Base-by-base conservation (phyloP, 352 stramenopile species). In the Phytophthora capsici region DNA sequence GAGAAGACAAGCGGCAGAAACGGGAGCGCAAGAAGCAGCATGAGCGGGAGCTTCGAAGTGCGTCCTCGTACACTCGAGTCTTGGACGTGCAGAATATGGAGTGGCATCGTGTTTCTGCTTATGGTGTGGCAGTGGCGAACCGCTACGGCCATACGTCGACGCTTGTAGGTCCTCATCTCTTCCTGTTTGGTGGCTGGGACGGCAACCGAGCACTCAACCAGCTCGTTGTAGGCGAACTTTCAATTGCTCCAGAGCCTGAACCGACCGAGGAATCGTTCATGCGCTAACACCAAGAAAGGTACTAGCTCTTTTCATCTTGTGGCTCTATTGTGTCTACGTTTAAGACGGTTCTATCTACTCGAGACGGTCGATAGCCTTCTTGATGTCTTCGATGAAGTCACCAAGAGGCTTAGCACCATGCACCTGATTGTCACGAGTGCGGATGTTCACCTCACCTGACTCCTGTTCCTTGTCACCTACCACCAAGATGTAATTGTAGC, bases 161-260 rank as follows among this genome's bases (percentile, higher is more conserved):
- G 14, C 41, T 90, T 30, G 80, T 93, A 8, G 86, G 86, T 13
- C 67, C 77, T 25, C 77, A 91, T 45, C 36, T 93, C 9, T 94
- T 93, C 44, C 34, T 93, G 28, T 94, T 93, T 43, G 86, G 86
- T 16, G 86, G 86, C 45, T 95, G 84, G 86, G 86, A 93, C 43
- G 86, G 86, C 45, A 93, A 92, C 57, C 82, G 82, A 44, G 83
- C 86, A 20, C 79, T 95, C 16, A 88, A 87, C 58, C 81, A 95
- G 56, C 67, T 93, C 20, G 79, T 92, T 10, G 82, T 91, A 4
- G 84, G 82, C 3, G 78, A 91, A 44, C 69, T 89, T 25, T 67
- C 63, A 4, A 64, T 63, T 45, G 17, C 50, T 23, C 57, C 56
- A 8, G 67, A 67, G 9, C n/a, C 55, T 9, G 38, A 64, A 9